phyloP scores from a whole-genome alignment of 352 stramenopile species.

The Phytophthora fragariaefolia region DNA sequence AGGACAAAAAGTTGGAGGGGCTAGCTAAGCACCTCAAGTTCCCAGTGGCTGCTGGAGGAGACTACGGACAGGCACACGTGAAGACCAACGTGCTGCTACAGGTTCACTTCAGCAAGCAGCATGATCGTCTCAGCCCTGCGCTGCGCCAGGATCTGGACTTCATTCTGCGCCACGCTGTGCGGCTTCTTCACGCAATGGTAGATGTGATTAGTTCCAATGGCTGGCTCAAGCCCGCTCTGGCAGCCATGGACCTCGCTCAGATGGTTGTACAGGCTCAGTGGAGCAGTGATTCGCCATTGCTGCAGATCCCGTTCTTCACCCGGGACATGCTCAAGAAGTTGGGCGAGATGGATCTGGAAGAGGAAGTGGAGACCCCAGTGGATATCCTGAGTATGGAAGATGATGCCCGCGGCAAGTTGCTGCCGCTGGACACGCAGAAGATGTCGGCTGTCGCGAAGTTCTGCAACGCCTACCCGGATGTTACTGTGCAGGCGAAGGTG shows the following conservation, averaged over 20 bases:
- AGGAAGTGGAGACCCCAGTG: constrained; percentile 80
- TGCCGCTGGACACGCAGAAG: constrained; percentile 85
- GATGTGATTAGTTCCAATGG: constrained; percentile 99
- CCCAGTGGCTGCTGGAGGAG: constrained; percentile 81
- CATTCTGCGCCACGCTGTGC: constrained; percentile 92
- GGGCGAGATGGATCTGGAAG: constrained; percentile 61
- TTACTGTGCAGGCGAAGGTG: constrained; percentile 96
- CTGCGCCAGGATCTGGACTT: constrained; percentile 93
- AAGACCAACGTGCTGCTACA: constrained; percentile 98
- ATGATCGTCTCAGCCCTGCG: constrained; percentile 90
- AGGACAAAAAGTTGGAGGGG: constrained; percentile 94
- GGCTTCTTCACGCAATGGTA: constrained; percentile 97
- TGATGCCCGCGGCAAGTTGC: constrained; percentile 88
- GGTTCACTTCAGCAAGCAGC: constrained; percentile 96
- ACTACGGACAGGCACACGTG: constrained; percentile 94
- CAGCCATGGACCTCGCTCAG: constrained; percentile 99
- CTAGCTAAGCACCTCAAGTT: constrained; percentile 96
- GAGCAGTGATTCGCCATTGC: constrained; percentile 96
- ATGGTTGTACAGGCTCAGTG: constrained; percentile 99
- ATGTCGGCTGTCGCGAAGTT: constrained; percentile 99
- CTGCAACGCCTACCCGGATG: constrained; percentile 99
- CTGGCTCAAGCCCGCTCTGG: constrained; percentile 98
- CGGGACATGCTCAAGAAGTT: constrained; percentile 83
- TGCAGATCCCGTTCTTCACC: constrained; percentile 98
- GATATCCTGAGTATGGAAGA: constrained; percentile 95